Conservation (phyloP, 2,329 filamentous ascomycete species). For the Alternaria novae-zelandiae region DNA sequence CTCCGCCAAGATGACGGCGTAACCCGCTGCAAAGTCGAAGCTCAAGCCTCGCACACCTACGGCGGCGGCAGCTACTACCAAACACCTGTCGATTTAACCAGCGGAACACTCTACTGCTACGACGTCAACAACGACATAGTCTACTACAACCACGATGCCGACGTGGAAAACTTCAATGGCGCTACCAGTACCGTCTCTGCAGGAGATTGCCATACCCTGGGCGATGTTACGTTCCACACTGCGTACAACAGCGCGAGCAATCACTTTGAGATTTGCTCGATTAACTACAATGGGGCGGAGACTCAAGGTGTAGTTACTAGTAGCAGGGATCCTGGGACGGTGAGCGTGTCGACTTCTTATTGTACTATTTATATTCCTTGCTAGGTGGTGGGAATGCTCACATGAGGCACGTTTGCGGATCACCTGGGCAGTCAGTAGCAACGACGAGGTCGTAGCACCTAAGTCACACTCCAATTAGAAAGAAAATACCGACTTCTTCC, state of each 20-base stretch:
- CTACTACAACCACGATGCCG: fast-evolving
- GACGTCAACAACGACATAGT: not conserved
- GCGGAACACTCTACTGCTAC: not conserved
- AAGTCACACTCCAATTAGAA: no score
- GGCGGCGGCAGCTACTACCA: not conserved
- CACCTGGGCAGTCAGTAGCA: no score
- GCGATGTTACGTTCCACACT: not conserved
- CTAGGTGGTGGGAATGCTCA: not conserved
- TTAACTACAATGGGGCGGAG: not conserved
- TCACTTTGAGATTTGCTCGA: not conserved
- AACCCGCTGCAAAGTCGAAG: not conserved
- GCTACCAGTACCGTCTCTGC: fast-evolving
- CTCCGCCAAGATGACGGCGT: not conserved
- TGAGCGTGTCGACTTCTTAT: not conserved
- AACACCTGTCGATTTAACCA: fast-evolving
- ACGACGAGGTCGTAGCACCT: no score
- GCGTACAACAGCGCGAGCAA: not conserved
- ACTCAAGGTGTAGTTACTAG: not conserved
- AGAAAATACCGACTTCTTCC: no score
- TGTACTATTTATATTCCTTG: not conserved
- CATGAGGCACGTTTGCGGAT: no score
- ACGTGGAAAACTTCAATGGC: not conserved
- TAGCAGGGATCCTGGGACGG: not conserved
- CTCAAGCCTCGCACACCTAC: not conserved
- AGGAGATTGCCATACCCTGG: not conserved